phyloP scores from a whole-genome alignment of 306 rosid species.

The Mimosa pudica region DNA sequence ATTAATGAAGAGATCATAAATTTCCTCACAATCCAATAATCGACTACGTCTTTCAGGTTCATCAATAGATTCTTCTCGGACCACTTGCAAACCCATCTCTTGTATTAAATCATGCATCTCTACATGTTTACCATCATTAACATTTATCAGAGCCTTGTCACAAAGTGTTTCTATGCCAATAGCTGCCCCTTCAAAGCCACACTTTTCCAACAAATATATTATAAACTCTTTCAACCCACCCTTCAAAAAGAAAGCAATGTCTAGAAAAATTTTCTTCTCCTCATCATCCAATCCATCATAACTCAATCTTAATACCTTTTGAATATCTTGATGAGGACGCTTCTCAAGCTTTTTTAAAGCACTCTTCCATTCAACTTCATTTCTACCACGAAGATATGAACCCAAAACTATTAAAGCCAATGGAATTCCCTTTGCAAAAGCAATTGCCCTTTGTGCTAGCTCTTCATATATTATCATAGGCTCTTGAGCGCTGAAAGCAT shows the following conservation, averaged over 20 bases:
- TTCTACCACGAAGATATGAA: not conserved
- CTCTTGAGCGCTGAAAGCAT: not conserved
- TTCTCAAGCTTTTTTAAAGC: not conserved
- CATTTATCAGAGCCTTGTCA: constrained; percentile 21
- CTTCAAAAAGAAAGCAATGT: constrained; percentile 5
- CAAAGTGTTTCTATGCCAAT: not conserved
- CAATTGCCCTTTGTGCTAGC: not conserved
- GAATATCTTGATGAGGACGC: not conserved
- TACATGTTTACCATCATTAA: not conserved
- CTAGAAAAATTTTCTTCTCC: not conserved
- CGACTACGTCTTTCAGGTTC: constrained; percentile 25
- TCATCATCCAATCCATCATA: not conserved
- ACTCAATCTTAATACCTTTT: constrained; percentile 5
- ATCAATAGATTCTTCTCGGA: not conserved
- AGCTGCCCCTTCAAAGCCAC: not conserved
- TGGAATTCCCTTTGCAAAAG: not conserved
- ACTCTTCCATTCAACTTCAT: not conserved
- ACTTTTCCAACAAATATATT: not conserved
- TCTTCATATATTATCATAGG: not conserved
- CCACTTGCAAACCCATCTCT: constrained; percentile 6
- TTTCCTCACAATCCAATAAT: not conserved
- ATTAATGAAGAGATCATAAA: not conserved
- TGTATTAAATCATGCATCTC: constrained; percentile 36
- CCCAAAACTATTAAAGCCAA: constrained; percentile 23
- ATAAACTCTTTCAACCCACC: not conserved